phyloP scores from a whole-genome alignment of 495 filamentous ascomycete species.

The Lasiosphaeria miniovina region DNA sequence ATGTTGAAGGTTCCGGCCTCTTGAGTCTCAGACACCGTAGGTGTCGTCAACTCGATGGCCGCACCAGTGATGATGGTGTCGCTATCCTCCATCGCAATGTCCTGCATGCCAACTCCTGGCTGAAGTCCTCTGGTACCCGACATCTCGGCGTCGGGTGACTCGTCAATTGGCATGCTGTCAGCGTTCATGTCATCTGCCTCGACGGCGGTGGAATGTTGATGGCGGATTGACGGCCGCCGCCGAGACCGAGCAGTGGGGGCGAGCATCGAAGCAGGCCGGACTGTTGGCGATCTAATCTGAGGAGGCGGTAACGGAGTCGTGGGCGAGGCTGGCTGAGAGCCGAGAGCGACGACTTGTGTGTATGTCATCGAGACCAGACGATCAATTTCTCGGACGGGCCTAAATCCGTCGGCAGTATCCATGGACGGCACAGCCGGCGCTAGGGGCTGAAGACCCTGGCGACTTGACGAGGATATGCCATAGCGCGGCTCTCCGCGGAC shows the following conservation, averaged over 20 bases:
- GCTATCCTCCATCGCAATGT: slow-evolving; percentile 71
- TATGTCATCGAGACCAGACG: slow-evolving; percentile 81
- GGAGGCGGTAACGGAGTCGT: slow-evolving; percentile 79
- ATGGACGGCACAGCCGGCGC: slow-evolving; percentile 68
- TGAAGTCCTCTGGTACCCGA: slow-evolving; percentile 77
- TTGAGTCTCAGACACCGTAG: slow-evolving; percentile 75
- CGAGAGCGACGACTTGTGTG: slow-evolving; percentile 59
- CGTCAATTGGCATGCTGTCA: slow-evolving; percentile 72
- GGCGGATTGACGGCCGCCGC: slow-evolving; percentile 75
- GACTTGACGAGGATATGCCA: slow-evolving; percentile 47
- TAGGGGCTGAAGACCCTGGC: slow-evolving; percentile 62
- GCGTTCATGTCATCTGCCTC: slow-evolving; percentile 82
- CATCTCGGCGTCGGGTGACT: slow-evolving; percentile 60
- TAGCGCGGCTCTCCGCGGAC: slow-evolving; percentile 57
- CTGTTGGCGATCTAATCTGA: slow-evolving; percentile 49
- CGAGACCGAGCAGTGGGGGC: slow-evolving; percentile 42
- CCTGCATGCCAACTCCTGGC: slow-evolving; percentile 72
- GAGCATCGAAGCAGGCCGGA: slow-evolving; percentile 51
- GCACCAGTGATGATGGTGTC: slow-evolving; percentile 75
- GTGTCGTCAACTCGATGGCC: slow-evolving; percentile 68
- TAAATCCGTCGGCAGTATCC: slow-evolving; percentile 72
- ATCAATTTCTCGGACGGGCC: slow-evolving; percentile 82
- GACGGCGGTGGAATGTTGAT: slow-evolving; percentile 81
- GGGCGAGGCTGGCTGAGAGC: slow-evolving; percentile 89
- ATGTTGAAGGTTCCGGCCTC: slow-evolving; percentile 93